A percentile compares a stretch with the other conserved stretches of the same genome.
These are phyloP conservation scores for Primulina tabacum DNA, from an alignment of 257 asterid species.

Conservation along the genomic window DNA sequence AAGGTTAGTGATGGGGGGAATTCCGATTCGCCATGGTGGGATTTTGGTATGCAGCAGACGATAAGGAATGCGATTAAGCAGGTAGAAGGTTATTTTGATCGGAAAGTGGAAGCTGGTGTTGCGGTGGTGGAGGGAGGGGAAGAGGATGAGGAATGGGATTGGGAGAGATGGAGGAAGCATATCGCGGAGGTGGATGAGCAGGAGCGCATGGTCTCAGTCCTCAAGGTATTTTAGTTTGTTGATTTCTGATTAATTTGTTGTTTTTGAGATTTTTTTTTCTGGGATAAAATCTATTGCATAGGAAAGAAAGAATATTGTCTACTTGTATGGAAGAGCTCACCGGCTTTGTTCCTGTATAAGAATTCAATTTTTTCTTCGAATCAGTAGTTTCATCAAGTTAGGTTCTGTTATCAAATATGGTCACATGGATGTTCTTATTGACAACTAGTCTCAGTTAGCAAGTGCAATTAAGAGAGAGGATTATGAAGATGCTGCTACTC, in stretches of 20 bases:
- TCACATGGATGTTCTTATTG: constrained; percentile 27
- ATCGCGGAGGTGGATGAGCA: constrained; percentile 76
- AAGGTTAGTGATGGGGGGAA: constrained; percentile 27
- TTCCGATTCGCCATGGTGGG: constrained; percentile 62
- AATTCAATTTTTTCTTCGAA: constrained; percentile 6
- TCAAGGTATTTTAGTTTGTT: constrained; percentile 49
- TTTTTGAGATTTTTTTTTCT: too few species aligned
- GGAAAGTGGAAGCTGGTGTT: constrained; percentile 30
- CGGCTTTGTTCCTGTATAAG: not conserved
- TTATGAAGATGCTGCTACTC: constrained; percentile 85
- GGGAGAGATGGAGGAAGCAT: constrained; percentile 93
- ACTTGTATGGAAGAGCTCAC: constrained; percentile 1
- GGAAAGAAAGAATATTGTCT: constrained; percentile 8
- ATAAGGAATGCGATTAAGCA: constrained; percentile 51
- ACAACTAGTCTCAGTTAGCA: constrained; percentile 66
- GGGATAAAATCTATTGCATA: not conserved
- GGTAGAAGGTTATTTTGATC: constrained; percentile 46
- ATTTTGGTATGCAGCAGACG: constrained; percentile 56
- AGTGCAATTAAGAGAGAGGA: constrained; percentile 70
- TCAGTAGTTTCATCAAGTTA: not conserved
- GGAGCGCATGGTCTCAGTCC: constrained; percentile 60
- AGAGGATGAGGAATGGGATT: constrained; percentile 77
- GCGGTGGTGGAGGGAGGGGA: constrained; percentile 30
- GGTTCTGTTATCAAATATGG: constrained; percentile 11
- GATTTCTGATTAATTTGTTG: not conserved